phyloP scores from a whole-genome alignment of 164 flowering plant species.

The Vitis vinifera region ASM3070453v1 NC_081816.1:5937501-5938000 shows the following conservation, averaged over 20 bases:
- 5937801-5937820: conserved; percentile 1
- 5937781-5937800: conserved; percentile 19
- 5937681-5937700: background rate
- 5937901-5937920: conserved; percentile 21
- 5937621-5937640: conserved; percentile 49
- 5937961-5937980: conserved; percentile 52
- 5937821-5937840: conserved; percentile 35
- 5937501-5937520: no score
- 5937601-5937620: conserved; percentile 55
- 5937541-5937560: conserved; percentile 21
- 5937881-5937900: background rate
- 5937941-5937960: conserved; percentile 43
- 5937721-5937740: background rate
- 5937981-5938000: conserved; percentile 21
- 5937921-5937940: conserved; percentile 40
- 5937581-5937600: conserved; percentile 49
- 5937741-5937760: no score
- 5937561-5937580: conserved; percentile 55
- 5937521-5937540: background rate
- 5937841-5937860: conserved; percentile 31
- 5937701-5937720: background rate
- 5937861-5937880: conserved; percentile 13
- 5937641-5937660: conserved; percentile 6
- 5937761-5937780: background rate
- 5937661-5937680: conserved; percentile 6